Evolutionary conservation across 768 basidiomycete species (phyloP).

Genomic region (Galerina marginata): DNA sequence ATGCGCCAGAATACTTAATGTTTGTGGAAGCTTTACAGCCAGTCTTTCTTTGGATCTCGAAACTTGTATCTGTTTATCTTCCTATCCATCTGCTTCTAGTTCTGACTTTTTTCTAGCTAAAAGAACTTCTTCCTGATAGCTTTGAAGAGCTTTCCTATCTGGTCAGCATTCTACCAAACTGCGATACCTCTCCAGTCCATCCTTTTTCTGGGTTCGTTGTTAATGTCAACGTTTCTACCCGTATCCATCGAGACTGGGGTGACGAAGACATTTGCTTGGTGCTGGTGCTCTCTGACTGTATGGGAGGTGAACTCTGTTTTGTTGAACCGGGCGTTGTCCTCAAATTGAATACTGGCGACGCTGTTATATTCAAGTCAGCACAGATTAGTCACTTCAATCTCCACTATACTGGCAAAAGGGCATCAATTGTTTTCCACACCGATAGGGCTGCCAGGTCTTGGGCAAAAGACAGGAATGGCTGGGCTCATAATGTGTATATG

Average conservation of each 20-base stretch:
- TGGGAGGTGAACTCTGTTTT: constrained; percentile 24
- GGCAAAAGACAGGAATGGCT: constrained; percentile 11
- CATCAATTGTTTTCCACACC: constrained; percentile 30
- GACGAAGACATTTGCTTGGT: constrained; percentile 22
- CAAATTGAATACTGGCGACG: not conserved
- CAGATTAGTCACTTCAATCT: constrained; percentile 20
- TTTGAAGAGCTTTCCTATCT: constrained; percentile 20
- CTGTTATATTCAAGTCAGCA: too few relatives aligned
- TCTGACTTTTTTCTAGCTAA: constrained; percentile 15
- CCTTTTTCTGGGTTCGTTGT: constrained; percentile 29
- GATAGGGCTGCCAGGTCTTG: constrained; percentile 10
- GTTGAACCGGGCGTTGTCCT: constrained; percentile 25
- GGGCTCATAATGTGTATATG: too few relatives aligned
- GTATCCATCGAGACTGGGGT: constrained; percentile 13
- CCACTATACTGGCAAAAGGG: constrained; percentile 21
- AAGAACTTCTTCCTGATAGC: constrained; percentile 23
- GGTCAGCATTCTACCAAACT: constrained; percentile 23
- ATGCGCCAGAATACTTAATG: not conserved
- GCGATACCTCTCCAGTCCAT: constrained; percentile 21
- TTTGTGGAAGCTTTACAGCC: not conserved
- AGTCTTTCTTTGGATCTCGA: not conserved
- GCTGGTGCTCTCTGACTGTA: constrained; percentile 5
- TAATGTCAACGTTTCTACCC: constrained; percentile 23
- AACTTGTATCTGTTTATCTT: not conserved
- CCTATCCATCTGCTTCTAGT: not conserved